Percentiles rank a stretch among this genome's conserved stretches.
phyloP scores from a whole-genome alignment of 768 basidiomycete genomes.

The Boletus reticulatus region DNA sequence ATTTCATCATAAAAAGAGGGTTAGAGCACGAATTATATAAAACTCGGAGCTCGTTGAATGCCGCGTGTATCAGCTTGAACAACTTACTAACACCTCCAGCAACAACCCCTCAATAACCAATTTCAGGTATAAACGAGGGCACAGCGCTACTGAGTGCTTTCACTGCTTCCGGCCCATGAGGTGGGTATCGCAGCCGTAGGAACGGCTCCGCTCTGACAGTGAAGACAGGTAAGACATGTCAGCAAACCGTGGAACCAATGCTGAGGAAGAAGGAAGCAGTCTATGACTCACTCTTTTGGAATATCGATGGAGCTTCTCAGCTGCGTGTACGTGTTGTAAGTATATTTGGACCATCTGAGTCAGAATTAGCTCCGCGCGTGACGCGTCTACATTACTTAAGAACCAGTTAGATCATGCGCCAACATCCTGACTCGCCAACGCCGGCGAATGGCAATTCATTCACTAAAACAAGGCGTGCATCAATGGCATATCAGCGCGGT shows the following conservation, averaged over 20 bases:
- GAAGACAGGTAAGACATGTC: neutral
- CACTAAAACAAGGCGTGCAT: constrained; percentile 17
- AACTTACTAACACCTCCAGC: neutral
- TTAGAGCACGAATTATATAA: too few species aligned
- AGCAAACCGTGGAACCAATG: neutral
- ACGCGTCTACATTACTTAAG: neutral
- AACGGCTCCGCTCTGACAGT: constrained; percentile 20
- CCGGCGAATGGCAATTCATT: constrained; percentile 50
- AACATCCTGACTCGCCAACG: constrained; percentile 65
- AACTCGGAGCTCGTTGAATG: too few species aligned
- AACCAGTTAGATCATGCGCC: constrained; percentile 19
- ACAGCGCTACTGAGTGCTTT: constrained; percentile 8
- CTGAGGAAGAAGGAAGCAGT: neutral
- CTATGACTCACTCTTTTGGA: constrained; percentile 49
- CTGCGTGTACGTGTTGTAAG: constrained; percentile 56
- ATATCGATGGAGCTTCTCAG: constrained; percentile 49
- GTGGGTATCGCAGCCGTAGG: constrained; percentile 24
- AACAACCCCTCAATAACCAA: neutral
- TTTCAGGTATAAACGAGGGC: constrained; percentile 17
- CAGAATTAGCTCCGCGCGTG: neutral
- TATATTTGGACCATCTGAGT: constrained; percentile 57
- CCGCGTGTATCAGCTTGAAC: too few species aligned
- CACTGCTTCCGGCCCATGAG: constrained; percentile 17
- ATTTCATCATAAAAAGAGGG: too few species aligned
- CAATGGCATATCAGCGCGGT: constrained; percentile 4